A percentile compares a stretch with the other conserved stretches of the same genome.
phyloP scores from a whole-genome alignment of 768 basidiomycete genomes.

The Hygrocybe coccinea region DNA sequence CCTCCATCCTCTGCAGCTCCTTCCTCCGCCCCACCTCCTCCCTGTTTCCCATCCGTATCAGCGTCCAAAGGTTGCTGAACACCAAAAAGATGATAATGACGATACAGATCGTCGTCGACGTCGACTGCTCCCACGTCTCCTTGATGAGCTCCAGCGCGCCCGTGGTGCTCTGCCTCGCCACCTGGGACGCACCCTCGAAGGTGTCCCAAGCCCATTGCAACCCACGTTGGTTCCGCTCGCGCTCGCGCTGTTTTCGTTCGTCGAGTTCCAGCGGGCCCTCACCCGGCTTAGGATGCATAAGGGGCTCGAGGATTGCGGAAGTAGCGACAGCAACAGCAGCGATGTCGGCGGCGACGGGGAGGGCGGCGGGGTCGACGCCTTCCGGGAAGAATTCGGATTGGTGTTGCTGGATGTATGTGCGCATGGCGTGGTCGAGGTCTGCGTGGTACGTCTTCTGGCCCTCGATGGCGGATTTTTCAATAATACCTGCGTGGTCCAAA shows the following conservation, averaged over 20 bases:
- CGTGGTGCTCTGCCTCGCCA: constrained; percentile 63
- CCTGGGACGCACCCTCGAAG: constrained; percentile 67
- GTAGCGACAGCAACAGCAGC: constrained; percentile 9
- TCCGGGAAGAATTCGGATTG: constrained; percentile 85
- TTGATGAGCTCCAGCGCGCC: constrained; percentile 72
- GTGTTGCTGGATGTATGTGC: constrained; percentile 84
- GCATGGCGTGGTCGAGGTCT: constrained; percentile 81
- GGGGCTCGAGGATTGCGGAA: constrained; percentile 8
- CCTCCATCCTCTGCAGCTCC: constrained; percentile 54
- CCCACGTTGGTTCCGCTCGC: constrained; percentile 63
- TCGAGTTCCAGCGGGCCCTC: constrained; percentile 22
- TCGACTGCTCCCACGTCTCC: constrained; percentile 77
- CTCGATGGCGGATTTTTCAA: constrained; percentile 85
- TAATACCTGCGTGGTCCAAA: constrained; percentile 61
- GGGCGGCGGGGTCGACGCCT: constrained; percentile 58
- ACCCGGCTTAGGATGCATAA: constrained; percentile 1
- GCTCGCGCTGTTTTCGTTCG: constrained; percentile 54
- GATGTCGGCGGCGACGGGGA: constrained; percentile 35
- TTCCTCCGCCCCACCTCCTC: constrained; percentile 41
- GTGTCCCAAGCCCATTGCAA: constrained; percentile 90
- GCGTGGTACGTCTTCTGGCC: constrained; percentile 85
- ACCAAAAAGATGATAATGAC: constrained; percentile 69
- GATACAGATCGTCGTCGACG: constrained; percentile 65
- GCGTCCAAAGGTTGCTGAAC: constrained; percentile 71
- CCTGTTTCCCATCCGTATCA: constrained; percentile 39